Percentiles rank a stretch among this genome's conserved stretches.
These are phyloP conservation scores for Triticum aestivum DNA, from an alignment of 176 grass and related monocot species.

Conservation along the genomic window DNA sequence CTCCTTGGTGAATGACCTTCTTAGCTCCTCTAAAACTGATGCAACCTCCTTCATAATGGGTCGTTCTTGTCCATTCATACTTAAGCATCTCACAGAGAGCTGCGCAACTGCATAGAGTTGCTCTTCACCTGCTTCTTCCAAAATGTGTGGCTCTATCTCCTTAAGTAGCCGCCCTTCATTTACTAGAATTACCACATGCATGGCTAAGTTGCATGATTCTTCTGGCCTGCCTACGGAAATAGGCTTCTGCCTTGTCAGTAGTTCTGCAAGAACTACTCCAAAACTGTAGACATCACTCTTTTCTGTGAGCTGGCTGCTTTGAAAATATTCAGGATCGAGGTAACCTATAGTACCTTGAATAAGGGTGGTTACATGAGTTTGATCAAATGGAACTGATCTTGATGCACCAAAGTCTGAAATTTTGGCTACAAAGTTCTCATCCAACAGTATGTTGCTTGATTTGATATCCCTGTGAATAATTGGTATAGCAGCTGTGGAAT, in stretches of 20 bases:
- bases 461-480: slow-evolving; percentile 69
- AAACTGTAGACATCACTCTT: slow-evolving; percentile 68
- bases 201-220: slow-evolving; percentile 44
- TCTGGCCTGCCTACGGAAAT: slow-evolving; percentile 36
- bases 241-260: slow-evolving; percentile 48
- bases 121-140: slow-evolving; percentile 43
- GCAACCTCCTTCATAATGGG: slow-evolving; percentile 52
- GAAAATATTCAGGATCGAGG: slow-evolving; percentile 60
- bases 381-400: slow-evolving; percentile 51
- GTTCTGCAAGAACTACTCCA: slow-evolving; percentile 55
- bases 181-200: slow-evolving; percentile 30
- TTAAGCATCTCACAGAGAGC: slow-evolving; percentile 50
- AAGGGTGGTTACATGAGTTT: slow-evolving; percentile 59
- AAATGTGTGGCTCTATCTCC: slow-evolving; percentile 36
- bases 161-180: slow-evolving; percentile 35
- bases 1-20: slow-evolving; percentile 21
- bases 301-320: slow-evolving; percentile 43
- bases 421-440: slow-evolving; percentile 49
- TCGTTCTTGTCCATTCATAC: slow-evolving; percentile 42
- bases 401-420: slow-evolving; percentile 62
- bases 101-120: slow-evolving; percentile 33
- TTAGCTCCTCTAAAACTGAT: slow-evolving; percentile 26
- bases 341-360: slow-evolving; percentile 63
- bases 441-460: slow-evolving; percentile 55
- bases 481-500: slow-evolving; percentile 34